Evolutionary conservation across 306 rosid genomes (phyloP).

Genomic region (Quercus berberidifolia): DNA sequence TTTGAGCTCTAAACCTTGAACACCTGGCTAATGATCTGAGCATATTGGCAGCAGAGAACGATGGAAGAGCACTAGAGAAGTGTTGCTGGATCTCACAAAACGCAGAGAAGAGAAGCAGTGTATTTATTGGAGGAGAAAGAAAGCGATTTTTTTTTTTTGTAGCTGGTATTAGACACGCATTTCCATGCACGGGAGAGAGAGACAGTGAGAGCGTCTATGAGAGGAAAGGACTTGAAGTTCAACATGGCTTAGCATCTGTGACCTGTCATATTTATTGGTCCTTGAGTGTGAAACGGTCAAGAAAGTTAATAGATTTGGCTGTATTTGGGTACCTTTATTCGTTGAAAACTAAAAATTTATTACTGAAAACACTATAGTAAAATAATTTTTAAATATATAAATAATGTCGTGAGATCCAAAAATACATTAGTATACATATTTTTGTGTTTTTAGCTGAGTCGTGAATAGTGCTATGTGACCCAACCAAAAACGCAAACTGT

Average conservation of each 20-base stretch:
- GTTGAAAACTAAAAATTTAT: too few species aligned
- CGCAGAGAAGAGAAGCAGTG: slow-evolving; percentile 3
- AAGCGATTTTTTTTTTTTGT: slow-evolving; percentile 7
- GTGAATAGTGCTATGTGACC: accelerated
- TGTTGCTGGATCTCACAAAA: slow-evolving; percentile 20
- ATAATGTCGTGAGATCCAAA: accelerated
- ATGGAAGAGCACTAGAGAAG: not conserved
- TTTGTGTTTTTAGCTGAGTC: too few species aligned
- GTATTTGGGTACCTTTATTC: accelerated
- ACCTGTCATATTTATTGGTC: slow-evolving; percentile 42
- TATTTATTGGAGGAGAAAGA: slow-evolving; percentile 31
- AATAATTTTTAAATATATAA: too few species aligned
- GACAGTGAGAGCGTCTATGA: not conserved
- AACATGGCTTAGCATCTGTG: slow-evolving; percentile 16
- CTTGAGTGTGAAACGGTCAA: not conserved
- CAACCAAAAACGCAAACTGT: too few species aligned
- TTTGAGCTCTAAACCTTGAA: not conserved
- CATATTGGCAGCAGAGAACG: slow-evolving; percentile 35
- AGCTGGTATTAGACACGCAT: slow-evolving; percentile 22
- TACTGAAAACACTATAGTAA: accelerated
- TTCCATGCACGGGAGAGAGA: slow-evolving; percentile 34
- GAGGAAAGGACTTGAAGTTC: not conserved
- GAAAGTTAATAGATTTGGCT: not conserved
- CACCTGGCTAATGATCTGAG: slow-evolving; percentile 64
- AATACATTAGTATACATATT: accelerated